Conservation (phyloP, 345 rosid species). For the Pistacia vera region DNA sequence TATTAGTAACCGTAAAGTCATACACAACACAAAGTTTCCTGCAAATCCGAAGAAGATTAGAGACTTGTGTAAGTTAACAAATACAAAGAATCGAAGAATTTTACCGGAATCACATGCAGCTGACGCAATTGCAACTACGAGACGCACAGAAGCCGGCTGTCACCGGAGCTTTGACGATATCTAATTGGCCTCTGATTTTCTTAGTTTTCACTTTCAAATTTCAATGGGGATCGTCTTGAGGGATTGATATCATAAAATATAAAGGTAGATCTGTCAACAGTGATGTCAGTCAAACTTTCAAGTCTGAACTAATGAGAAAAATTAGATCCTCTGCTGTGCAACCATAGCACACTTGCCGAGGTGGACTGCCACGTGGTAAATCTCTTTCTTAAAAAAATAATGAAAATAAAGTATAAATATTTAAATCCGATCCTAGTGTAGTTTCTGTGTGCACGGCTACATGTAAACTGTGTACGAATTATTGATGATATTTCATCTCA, state of each 20-base stretch:
- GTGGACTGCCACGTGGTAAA: not conserved
- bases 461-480: not conserved
- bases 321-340: not conserved
- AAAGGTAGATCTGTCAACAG: slow-evolving; percentile 11
- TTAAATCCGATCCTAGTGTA: no score
- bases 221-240: not conserved
- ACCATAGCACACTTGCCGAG: no score
- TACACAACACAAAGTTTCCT: slow-evolving; percentile 13
- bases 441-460: not conserved
- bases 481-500: slow-evolving; percentile 2
- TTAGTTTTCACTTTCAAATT: not conserved
- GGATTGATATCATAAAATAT: not conserved
- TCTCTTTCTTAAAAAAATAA: not conserved
- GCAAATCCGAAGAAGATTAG: slow-evolving; percentile 26
- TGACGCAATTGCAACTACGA: slow-evolving; percentile 16
- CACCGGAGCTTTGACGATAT: slow-evolving; percentile 14
- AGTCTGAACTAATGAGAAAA: slow-evolving; percentile 1
- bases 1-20: slow-evolving; percentile 15
- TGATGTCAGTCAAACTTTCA: not conserved
- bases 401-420: not conserved
- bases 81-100: not conserved
- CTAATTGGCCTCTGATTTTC: slow-evolving; percentile 9
- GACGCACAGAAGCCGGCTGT: slow-evolving; percentile 14
- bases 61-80: slow-evolving; percentile 18
- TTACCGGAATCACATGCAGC: slow-evolving; percentile 16